Base-by-base conservation (phyloP, 2,329 filamentous ascomycete genomes). In the Calonectria honghensis region DNA sequence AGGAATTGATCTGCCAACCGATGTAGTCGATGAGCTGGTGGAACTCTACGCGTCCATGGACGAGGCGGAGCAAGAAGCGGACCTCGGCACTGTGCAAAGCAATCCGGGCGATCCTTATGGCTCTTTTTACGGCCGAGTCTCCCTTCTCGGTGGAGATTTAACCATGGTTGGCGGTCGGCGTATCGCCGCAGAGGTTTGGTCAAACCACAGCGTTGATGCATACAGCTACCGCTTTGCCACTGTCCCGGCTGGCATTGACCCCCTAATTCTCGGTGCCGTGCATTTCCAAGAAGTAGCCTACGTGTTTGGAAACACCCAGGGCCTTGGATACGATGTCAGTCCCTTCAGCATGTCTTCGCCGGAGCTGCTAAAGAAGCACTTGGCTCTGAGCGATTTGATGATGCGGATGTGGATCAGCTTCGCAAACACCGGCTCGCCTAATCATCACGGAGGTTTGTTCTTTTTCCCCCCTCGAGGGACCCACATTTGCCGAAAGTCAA, bases 341-440 rank as follows among this genome's bases (percentile, higher is more conserved):
- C 57, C 35, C 20, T 63, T 63, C 24, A 29, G 41, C 37, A 29
- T 63, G 20, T 41, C 57, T 10, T 41, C 57, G 3, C 35, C 35
- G 2, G 14, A 61, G 35, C 35, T 61, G 1, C 11, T 61, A 13
- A 24, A 29, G 6, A 39, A 61, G n/a, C 57, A 61, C 31, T 20
- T 61, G 57, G 57, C 41, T 24, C 57, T 61, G 13, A 61, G 57
- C 16, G 27, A 61, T 29, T 18, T 61, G n/a, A 61, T 61, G 35
- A 41, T 35, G 14, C 32, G 57, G 13, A 61, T 61, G 57, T 61
- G 57, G 57, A 41, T 61, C n/a, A 61, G 57, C 35, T 61, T 61
- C 24, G 24, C n/a, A 11, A 61, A 61, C 11, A 61, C 35, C 24
- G 57, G 57, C 35, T 61, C 57, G 14, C 57, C 57, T 29, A 61